Conservation (phyloP, 805 yeast species). For the Tetrapisispora fleetii region DNA sequence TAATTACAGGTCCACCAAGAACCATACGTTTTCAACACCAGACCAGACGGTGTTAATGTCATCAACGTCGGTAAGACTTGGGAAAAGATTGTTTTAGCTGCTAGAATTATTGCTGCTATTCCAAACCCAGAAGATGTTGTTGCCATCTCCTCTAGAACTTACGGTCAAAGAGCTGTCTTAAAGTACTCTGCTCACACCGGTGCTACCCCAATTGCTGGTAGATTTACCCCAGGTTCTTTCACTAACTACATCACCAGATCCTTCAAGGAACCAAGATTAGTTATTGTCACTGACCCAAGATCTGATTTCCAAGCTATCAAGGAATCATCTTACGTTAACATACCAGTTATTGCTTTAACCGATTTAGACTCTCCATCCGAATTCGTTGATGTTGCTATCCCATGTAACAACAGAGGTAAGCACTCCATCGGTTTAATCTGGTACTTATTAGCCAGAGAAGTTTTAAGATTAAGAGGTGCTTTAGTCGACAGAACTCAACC, state of each 20-base stretch:
- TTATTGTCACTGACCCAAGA: conserved; percentile 99
- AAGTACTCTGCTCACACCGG: conserved; percentile 99
- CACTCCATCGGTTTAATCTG: conserved; percentile 99
- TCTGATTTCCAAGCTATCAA: conserved; percentile 99
- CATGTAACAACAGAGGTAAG: conserved; percentile 99
- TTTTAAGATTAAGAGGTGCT: conserved; percentile 96
- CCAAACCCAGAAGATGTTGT: conserved; percentile 98
- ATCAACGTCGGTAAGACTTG: conserved; percentile 98
- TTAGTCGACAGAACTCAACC: conserved; percentile 91
- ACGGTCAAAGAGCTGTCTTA: conserved; percentile 99
- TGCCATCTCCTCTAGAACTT: conserved; percentile 97
- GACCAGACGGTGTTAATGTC: conserved; percentile 99
- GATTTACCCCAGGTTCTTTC: conserved; percentile 99
- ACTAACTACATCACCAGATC: conserved; percentile 99
- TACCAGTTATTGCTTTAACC: conserved; percentile 98
- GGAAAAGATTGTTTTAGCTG: conserved; percentile 95
- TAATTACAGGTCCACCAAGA: conserved; percentile 75
- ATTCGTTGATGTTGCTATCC: conserved; percentile 98
- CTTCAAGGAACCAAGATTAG: conserved; percentile 99
- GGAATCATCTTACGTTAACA: conserved; percentile 99
- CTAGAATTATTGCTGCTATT: conserved; percentile 98
- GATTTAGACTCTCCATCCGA: conserved; percentile 99
- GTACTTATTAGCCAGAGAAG: conserved; percentile 99
- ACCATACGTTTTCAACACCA: conserved; percentile 93
- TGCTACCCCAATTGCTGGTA: conserved; percentile 99